These are phyloP conservation scores for Penicillium hesseltinei DNA, from an alignment of 2,329 filamentous ascomycete species.

Conservation along the genomic window DNA sequence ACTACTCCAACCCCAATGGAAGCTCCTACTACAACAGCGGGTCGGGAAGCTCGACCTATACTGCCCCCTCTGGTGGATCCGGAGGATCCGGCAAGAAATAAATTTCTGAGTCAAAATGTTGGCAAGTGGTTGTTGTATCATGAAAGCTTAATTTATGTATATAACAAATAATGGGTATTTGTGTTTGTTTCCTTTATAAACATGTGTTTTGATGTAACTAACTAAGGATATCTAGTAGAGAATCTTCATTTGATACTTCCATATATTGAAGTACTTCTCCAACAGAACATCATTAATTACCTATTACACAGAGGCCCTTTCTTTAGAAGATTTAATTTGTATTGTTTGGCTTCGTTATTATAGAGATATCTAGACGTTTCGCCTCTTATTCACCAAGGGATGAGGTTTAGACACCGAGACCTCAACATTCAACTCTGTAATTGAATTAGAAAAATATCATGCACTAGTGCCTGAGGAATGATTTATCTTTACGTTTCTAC, in stretches of 20 bases:
- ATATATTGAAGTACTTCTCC: background rate
- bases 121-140: background rate
- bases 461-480: background rate
- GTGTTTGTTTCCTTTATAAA: background rate
- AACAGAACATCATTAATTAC: background rate
- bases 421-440: background rate
- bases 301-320: background rate
- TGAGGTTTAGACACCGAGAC: background rate
- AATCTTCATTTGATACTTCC: background rate
- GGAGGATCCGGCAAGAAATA: slow-evolving; percentile 11
- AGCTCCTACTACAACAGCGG: slow-evolving; percentile 68
- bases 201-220: background rate
- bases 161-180: background rate
- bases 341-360: background rate
- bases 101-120: background rate
- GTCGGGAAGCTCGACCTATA: slow-evolving; percentile 60
- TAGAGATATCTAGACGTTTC: background rate
- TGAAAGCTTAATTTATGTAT: background rate
- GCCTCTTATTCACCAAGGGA: background rate
- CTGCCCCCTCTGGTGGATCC: slow-evolving; percentile 41
- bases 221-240: background rate
- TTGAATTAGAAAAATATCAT: background rate
- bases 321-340: background rate
- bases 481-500: too few relatives aligned
- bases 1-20: slow-evolving; percentile 68